Conservation (phyloP, 257 asterid species). For the Galeopsis tetrahit region DNA sequence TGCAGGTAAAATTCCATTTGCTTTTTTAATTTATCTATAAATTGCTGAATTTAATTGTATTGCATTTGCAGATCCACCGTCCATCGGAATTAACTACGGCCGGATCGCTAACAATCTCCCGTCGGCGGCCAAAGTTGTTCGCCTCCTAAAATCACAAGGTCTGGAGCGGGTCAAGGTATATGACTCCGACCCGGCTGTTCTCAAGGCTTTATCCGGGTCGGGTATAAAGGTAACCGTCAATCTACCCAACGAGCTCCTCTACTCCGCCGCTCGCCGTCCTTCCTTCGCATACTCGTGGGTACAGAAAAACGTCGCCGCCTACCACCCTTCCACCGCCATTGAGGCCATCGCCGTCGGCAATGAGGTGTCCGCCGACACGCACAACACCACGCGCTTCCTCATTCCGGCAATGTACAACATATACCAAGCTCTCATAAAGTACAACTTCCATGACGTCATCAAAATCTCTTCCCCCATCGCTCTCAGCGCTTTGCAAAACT, state of each 20-base stretch:
- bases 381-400: constrained; percentile 73
- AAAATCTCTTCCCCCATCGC: constrained; percentile 88
- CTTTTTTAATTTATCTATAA: background rate
- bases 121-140: constrained; percentile 66
- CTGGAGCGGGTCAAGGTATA: constrained; percentile 74
- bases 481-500: constrained; percentile 71
- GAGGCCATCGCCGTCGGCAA: constrained; percentile 93
- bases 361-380: constrained; percentile 83
- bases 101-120: constrained; percentile 85
- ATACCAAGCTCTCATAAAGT: constrained; percentile 62
- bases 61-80: constrained; percentile 44
- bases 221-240: constrained; percentile 69
- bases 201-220: constrained; percentile 73
- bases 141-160: constrained; percentile 72
- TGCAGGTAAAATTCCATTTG: constrained; percentile 38
- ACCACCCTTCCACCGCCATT: constrained; percentile 68
- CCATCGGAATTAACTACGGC: constrained; percentile 87
- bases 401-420: constrained; percentile 76
- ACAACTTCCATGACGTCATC: constrained; percentile 48
- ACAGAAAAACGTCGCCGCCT: constrained; percentile 56
- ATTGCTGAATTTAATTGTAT: background rate
- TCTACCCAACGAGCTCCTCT: constrained; percentile 90
- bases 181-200: constrained; percentile 86
- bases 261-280: constrained; percentile 61
- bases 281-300: constrained; percentile 80